Evolutionary conservation across 495 filamentous ascomycete species (phyloP).

Genomic region (Neurospora sp.): DNA sequence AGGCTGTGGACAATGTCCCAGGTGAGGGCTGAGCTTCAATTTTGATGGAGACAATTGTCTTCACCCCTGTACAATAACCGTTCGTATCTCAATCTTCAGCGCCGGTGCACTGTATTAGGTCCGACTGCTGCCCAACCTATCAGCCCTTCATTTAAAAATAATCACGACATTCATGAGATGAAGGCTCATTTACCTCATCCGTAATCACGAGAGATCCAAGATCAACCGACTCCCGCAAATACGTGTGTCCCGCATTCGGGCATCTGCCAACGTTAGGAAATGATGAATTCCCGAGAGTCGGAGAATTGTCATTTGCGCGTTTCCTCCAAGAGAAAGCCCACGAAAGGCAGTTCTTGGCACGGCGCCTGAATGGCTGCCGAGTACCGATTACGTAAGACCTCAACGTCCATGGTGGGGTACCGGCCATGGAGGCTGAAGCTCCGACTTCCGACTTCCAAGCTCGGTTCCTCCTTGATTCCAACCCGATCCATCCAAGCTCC

Average conservation of each 20-base stretch:
- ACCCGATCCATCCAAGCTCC: not conserved
- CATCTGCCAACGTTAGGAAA: not conserved
- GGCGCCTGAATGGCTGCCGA: not conserved
- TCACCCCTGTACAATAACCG: not conserved
- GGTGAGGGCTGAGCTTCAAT: not conserved
- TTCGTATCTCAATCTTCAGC: not conserved
- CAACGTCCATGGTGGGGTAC: not conserved
- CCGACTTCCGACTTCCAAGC: not conserved
- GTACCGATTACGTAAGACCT: constrained; percentile 1
- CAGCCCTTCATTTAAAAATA: not conserved
- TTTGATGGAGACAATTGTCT: not conserved
- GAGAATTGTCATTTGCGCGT: not conserved
- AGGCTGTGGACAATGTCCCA: not conserved
- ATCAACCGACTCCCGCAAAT: not conserved
- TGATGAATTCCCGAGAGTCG: not conserved
- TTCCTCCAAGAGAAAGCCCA: not conserved
- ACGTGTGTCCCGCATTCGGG: not conserved
- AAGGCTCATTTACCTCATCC: not conserved
- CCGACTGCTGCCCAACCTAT: not conserved
- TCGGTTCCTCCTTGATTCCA: not conserved
- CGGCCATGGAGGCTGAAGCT: not conserved
- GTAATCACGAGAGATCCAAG: not conserved
- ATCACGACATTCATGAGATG: not conserved
- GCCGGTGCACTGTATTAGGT: not conserved
- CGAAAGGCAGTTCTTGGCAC: not conserved